Evolutionary conservation across 176 grass and related monocot genomes (phyloP).

Genomic region (Avena sativa): DNA sequence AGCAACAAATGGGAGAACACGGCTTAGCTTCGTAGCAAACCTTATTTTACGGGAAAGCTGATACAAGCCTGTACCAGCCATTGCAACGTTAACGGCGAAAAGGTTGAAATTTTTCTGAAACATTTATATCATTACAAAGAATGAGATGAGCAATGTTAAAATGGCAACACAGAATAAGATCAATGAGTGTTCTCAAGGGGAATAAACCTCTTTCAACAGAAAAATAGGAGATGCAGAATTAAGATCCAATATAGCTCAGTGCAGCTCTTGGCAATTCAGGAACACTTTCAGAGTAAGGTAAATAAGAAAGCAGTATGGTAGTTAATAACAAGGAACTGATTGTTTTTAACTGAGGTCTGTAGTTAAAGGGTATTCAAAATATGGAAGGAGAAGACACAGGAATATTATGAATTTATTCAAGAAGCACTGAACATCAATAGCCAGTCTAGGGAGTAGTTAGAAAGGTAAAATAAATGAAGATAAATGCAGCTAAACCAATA

Average conservation of each 20-base stretch:
- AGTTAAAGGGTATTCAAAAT: background rate
- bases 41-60: conserved; percentile 81
- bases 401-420: background rate
- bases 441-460: background rate
- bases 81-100: conserved; percentile 70
- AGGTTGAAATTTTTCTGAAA: conserved; percentile 92
- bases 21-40: conserved; percentile 43
- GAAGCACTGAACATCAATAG: background rate
- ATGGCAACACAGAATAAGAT: background rate
- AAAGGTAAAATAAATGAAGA: conserved; percentile 12
- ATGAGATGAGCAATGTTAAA: background rate
- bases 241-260: background rate
- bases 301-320: background rate
- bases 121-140: conserved; percentile 4
- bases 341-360: background rate
- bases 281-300: background rate
- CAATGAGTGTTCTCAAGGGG: background rate
- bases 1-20: background rate
- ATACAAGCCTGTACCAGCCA: conserved; percentile 75
- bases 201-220: background rate
- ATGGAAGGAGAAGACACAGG: background rate
- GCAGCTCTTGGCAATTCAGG: background rate
- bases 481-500: background rate
- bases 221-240: background rate
- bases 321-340: conserved; percentile 9